Conservation (phyloP, 176 grass and related monocot genomes). For the Eremochloa ophiuroides region DNA sequence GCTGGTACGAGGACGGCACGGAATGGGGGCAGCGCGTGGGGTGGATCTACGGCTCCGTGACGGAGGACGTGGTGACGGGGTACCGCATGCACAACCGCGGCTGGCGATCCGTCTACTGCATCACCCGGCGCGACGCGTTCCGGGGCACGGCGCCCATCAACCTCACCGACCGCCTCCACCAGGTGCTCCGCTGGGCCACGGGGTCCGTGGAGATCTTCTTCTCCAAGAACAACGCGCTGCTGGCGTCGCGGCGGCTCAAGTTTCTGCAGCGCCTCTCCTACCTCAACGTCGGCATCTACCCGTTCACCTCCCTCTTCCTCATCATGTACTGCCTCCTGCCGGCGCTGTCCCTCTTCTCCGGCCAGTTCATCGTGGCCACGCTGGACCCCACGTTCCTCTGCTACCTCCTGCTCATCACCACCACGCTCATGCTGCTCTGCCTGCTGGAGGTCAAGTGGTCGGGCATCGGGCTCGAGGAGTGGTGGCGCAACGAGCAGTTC, state of each 20-base stretch:
- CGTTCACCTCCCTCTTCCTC: constrained; percentile 83
- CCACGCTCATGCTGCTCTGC: constrained; percentile 66
- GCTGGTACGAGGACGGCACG: not conserved
- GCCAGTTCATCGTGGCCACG: constrained; percentile 74
- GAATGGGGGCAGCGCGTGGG: constrained; percentile 93
- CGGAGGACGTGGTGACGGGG: constrained; percentile 91
- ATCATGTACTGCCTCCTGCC: constrained; percentile 81
- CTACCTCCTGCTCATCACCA: constrained; percentile 65
- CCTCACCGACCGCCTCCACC: constrained; percentile 81
- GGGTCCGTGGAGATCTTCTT: constrained; percentile 99
- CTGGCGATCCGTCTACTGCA: constrained; percentile 91
- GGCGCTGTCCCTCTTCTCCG: constrained; percentile 80
- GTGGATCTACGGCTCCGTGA: constrained; percentile 95
- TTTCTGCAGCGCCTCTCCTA: constrained; percentile 20
- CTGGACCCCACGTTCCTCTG: constrained; percentile 66
- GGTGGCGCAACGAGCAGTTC: constrained; percentile 98
- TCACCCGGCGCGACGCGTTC: constrained; percentile 88
- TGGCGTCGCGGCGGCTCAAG: no score
- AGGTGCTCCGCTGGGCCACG: constrained; percentile 94
- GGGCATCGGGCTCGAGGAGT: constrained; percentile 86
- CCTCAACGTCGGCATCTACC: constrained; percentile 93
- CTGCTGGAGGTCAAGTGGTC: constrained; percentile 95
- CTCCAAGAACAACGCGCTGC: constrained; percentile 79
- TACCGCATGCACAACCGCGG: constrained; percentile 98
- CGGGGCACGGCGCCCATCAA: constrained; percentile 92